These are phyloP conservation scores for Vigna mungo DNA, from an alignment of 306 rosid genomes.

Conservation along the genomic window DNA sequence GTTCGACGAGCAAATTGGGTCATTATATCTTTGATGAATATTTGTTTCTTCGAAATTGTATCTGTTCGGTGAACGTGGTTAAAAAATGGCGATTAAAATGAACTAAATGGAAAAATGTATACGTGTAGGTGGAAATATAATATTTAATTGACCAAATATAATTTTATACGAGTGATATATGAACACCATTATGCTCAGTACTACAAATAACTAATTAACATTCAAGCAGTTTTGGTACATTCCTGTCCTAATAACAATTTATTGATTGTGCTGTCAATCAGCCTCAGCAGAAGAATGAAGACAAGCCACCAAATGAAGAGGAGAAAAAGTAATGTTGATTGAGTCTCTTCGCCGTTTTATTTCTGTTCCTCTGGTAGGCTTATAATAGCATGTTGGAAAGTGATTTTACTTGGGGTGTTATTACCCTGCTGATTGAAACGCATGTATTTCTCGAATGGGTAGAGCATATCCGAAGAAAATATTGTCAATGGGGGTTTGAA, in stretches of 20 bases:
- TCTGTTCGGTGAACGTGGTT: background rate
- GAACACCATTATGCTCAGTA: background rate
- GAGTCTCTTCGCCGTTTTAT: constrained; percentile 21
- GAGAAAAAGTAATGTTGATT: constrained; percentile 53
- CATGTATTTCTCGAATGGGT: constrained; percentile 20
- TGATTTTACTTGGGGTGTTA: constrained; percentile 35
- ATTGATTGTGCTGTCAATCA: constrained; percentile 40
- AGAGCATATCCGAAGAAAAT: constrained; percentile 25
- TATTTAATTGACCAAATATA: background rate
- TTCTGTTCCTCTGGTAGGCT: constrained; percentile 34
- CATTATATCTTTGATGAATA: background rate
- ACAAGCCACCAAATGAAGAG: constrained; percentile 67
- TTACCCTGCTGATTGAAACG: constrained; percentile 28
- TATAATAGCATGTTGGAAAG: constrained; percentile 36
- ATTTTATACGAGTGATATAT: background rate
- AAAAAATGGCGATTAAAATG: background rate
- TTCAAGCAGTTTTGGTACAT: constrained; percentile 30
- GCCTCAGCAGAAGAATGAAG: constrained; percentile 77
- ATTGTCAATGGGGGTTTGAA: background rate
- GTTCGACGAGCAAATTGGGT: background rate
- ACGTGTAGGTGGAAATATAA: constrained; percentile 10
- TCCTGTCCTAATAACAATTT: constrained; percentile 20
- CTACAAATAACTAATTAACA: background rate
- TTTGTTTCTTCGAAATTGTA: background rate
- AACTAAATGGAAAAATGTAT: constrained; percentile 1